Evolutionary conservation across 345 rosid species (phyloP).

Genomic region (Populus davidiana): DNA sequence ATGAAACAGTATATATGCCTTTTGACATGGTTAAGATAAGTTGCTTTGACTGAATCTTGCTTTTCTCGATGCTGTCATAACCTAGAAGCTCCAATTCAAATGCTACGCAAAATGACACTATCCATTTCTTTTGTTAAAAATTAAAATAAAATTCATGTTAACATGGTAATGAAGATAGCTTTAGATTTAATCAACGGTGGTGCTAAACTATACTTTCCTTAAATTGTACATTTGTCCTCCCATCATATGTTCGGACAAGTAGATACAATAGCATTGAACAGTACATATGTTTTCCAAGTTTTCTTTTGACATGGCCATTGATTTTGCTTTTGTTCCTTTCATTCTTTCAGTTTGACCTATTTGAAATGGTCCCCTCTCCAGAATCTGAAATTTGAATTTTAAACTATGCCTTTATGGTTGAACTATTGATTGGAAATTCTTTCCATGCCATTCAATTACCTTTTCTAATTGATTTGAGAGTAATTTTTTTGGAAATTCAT

Average conservation of each 20-base stretch:
- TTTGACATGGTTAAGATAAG: neutral
- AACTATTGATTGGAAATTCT: neutral
- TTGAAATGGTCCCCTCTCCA: neutral
- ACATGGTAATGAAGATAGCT: neutral
- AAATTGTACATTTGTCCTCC: conserved; percentile 2
- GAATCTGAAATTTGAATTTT: conserved; percentile 11
- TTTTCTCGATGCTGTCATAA: neutral
- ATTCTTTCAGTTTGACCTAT: neutral
- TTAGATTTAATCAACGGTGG: neutral
- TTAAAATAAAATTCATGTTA: neutral
- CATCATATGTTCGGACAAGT: neutral
- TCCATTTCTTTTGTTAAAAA: neutral
- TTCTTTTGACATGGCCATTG: neutral
- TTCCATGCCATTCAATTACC: neutral
- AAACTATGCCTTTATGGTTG: neutral
- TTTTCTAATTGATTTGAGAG: no score
- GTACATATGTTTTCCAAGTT: neutral
- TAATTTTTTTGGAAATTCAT: neutral
- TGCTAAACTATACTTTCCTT: neutral
- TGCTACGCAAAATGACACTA: neutral
- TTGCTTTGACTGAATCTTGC: conserved; percentile 2
- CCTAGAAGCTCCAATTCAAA: conserved; percentile 14
- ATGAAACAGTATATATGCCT: conserved; percentile 12
- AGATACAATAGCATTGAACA: conserved; percentile 6
- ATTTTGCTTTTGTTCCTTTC: neutral